phyloP scores from a whole-genome alignment of 2,329 filamentous ascomycete species.

The Clonostachys solani region DNA sequence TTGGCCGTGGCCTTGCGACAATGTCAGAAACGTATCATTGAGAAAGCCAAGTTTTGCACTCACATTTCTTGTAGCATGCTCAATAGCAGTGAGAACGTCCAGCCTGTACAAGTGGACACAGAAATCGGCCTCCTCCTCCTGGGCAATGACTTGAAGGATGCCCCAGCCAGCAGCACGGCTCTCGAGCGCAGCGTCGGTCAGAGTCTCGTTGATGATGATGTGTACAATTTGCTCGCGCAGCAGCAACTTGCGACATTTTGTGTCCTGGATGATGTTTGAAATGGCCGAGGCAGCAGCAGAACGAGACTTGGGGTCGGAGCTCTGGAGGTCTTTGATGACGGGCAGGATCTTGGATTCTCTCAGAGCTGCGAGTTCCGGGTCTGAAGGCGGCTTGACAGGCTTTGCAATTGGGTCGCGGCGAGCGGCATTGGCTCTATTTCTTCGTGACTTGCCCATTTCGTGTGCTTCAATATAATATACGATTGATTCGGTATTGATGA shows the following conservation, averaged over 20 bases:
- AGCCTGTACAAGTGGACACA: slow-evolving; percentile 60
- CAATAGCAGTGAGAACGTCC: slow-evolving; percentile 57
- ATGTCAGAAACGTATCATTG: background rate
- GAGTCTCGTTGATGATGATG: slow-evolving; percentile 57
- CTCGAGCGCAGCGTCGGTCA: slow-evolving; percentile 59
- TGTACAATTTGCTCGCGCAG: slow-evolving; percentile 63
- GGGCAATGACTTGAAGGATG: slow-evolving; percentile 55
- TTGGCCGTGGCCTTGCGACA: slow-evolving; percentile 29
- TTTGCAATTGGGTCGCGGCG: slow-evolving; percentile 54
- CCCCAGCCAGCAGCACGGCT: slow-evolving; percentile 65
- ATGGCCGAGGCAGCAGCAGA: slow-evolving; percentile 55
- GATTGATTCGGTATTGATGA: background rate
- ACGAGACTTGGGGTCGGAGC: slow-evolving; percentile 53
- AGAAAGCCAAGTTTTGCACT: slow-evolving; percentile 11
- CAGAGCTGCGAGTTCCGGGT: slow-evolving; percentile 60
- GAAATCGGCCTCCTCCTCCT: slow-evolving; percentile 63
- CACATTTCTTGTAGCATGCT: slow-evolving; percentile 50
- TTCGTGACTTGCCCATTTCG: slow-evolving; percentile 57
- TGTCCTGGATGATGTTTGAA: slow-evolving; percentile 57
- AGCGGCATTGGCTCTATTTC: slow-evolving; percentile 41
- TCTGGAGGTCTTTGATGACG: slow-evolving; percentile 55
- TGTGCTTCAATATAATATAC: background rate
- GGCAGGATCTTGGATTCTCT: slow-evolving; percentile 61
- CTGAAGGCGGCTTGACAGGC: slow-evolving; percentile 54
- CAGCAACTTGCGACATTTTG: slow-evolving; percentile 59